Evolutionary conservation across 805 yeast genomes (phyloP), one percentile per base, ranked within the genome.

Genomic region (Kuraishia borneana): DNA sequence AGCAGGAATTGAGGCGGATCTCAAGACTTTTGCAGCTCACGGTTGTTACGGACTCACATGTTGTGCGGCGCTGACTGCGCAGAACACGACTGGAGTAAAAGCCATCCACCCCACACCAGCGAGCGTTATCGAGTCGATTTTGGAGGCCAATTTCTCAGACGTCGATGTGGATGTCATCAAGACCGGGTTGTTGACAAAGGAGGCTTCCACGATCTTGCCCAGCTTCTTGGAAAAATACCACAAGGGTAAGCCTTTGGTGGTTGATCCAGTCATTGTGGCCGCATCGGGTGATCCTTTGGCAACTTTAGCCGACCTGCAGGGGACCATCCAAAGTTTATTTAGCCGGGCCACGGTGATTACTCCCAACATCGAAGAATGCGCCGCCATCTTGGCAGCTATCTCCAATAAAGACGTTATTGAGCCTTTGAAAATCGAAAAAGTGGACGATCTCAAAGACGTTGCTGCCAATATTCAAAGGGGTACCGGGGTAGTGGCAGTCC

Each of bases 1-100:
- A 6, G 95, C 96, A 2, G 96, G 96, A 3, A 76, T 85, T 31
- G 95, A 85, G 52, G 95, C 95, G 1, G 96, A 85, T 52, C 50
- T 85, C 28, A 85, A 85, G 55, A 76, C 95, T 1, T 70, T 85
- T 36, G 66, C 82, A 2, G 83, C 80, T 2, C 84, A 82, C 48
- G 70, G 72, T n/a, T 84, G 84, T 31, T 85, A 77, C 49, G 95
- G 81, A 0, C 56, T 79, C 53, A 81, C 92, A 1, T 76, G 85
- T 46, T 74, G 83, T 30, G 69, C 87, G 3, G 89, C 87, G 0
- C 54, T 87, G 41, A 84, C 94, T 1, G 85, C 88, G 3, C 95
- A 87, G 50, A 83, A 85, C 49, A 78, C 83, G 3, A 49, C 36
- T 25, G 58, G 70, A 21, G 70, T 70, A 39, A 32, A 52, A 13